These are phyloP conservation scores for Penicillium sp. DNA, from an alignment of 2,329 filamentous ascomycete species.

Conservation along the genomic window DNA sequence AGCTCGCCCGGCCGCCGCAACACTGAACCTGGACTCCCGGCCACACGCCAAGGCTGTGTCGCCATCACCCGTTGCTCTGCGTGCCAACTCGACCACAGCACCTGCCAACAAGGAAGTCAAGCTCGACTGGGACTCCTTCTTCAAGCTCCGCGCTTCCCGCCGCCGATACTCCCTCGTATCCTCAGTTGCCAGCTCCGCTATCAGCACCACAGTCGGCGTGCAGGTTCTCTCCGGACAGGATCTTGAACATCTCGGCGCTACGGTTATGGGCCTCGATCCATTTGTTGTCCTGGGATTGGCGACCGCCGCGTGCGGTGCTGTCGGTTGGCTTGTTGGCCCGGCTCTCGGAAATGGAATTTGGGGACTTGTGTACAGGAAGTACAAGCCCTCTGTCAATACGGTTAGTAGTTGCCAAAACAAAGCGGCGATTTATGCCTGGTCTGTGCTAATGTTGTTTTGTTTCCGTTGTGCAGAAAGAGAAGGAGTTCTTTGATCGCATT, in stretches of 20 bases:
- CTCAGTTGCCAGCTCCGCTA: conserved; percentile 64
- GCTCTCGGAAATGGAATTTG: conserved; percentile 78
- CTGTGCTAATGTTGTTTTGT: not conserved
- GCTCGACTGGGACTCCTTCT: conserved; percentile 91
- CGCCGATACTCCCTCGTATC: conserved; percentile 79
- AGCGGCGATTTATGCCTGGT: not conserved
- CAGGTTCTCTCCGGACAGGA: conserved; percentile 65
- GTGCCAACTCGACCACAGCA: conserved; percentile 32
- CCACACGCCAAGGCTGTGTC: conserved; percentile 10
- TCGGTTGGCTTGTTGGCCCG: conserved; percentile 86
- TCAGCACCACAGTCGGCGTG: conserved; percentile 54
- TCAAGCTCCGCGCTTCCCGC: conserved; percentile 80
- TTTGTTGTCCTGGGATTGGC: conserved; percentile 80
- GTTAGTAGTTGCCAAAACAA: conserved; percentile 45
- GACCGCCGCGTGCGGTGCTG: conserved; percentile 70
- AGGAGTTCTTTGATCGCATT: conserved; percentile 86
- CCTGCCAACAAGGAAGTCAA: conserved; percentile 34
- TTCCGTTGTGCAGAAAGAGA: conserved; percentile 67
- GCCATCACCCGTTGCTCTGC: conserved; percentile 15
- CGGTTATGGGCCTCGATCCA: conserved; percentile 79
- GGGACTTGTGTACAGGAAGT: conserved; percentile 68
- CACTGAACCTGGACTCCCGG: conserved; percentile 16
- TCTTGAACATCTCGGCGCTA: conserved; percentile 64
- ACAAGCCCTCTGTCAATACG: conserved; percentile 68
- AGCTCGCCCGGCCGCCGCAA: conserved; percentile 15